Evolutionary conservation across 352 stramenopile genomes (phyloP).

Genomic region (Globisporangium nunn): DNA sequence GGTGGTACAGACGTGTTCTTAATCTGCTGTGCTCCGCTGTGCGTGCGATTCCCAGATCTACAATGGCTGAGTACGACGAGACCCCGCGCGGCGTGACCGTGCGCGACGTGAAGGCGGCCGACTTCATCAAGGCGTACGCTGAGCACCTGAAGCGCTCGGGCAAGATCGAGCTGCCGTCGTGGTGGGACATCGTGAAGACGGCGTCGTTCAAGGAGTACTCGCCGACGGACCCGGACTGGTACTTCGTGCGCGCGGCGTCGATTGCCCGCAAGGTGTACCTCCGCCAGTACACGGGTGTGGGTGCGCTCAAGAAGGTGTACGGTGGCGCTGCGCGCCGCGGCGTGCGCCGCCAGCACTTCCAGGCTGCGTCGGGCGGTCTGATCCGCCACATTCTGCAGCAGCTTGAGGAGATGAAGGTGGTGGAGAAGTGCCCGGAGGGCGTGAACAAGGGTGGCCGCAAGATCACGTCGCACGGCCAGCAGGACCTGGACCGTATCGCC

Average conservation of each 20-base stretch:
- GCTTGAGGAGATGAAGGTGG: constrained; percentile 98
- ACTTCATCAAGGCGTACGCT: constrained; percentile 98
- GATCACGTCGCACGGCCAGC: constrained; percentile 96
- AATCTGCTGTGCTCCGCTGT: constrained; percentile 31
- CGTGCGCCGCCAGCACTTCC: constrained; percentile 93
- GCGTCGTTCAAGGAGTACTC: constrained; percentile 97
- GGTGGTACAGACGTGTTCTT: constrained; percentile 91
- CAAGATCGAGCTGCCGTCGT: constrained; percentile 97
- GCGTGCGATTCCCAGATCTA: constrained; percentile 9
- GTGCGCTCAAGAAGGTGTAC: constrained; percentile 97
- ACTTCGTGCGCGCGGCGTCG: constrained; percentile 97
- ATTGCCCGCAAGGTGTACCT: constrained; percentile 99
- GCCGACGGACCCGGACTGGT: constrained; percentile 97
- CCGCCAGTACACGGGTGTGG: constrained; percentile 94
- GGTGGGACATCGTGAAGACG: constrained; percentile 98
- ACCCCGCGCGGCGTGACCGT: constrained; percentile 92
- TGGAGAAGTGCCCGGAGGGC: constrained; percentile 91
- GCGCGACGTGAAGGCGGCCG: constrained; percentile 93
- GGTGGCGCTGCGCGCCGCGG: constrained; percentile 90
- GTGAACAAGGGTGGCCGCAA: constrained; percentile 92
- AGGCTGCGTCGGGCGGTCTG: constrained; percentile 93
- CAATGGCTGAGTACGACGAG: constrained; percentile 84
- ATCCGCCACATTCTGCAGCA: constrained; percentile 97
- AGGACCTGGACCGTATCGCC: constrained; percentile 98
- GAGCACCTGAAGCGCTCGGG: constrained; percentile 98